Conservation (phyloP, 768 basidiomycete species). For the Pleurotus salmoneostramineus region DNA sequence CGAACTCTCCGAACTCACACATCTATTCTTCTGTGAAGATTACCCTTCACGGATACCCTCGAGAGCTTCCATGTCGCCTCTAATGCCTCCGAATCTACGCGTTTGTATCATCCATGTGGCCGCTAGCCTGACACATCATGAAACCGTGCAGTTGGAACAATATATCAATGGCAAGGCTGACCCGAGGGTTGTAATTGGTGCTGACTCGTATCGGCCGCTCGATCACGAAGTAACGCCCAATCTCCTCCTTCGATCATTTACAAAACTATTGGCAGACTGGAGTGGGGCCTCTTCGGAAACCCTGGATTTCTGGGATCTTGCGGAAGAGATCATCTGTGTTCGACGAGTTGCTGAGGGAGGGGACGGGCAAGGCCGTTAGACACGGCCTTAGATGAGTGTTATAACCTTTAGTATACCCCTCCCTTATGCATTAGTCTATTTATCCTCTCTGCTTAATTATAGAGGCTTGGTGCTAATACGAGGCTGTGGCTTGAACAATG, state of each 20-base stretch:
- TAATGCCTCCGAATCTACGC: background rate
- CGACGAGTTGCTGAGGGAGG: background rate
- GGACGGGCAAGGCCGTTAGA: background rate
- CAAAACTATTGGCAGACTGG: background rate
- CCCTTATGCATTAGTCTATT: too few relatives aligned
- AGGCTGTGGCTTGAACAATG: too few relatives aligned
- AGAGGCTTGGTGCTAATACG: too few relatives aligned
- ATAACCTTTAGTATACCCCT: too few relatives aligned
- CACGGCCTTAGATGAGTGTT: background rate
- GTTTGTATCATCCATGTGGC: conserved; percentile 1
- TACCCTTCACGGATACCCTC: background rate
- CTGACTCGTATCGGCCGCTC: background rate
- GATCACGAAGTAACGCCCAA: background rate
- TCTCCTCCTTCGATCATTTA: background rate
- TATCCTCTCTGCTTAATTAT: too few relatives aligned
- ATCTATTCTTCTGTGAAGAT: conserved; percentile 6
- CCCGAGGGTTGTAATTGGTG: background rate
- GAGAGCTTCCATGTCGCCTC: background rate
- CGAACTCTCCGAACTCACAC: background rate
- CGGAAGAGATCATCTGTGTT: background rate
- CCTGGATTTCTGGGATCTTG: background rate
- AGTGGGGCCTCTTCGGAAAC: background rate
- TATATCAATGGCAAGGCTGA: background rate
- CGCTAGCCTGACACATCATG: background rate
- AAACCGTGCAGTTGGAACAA: background rate